A percentile compares a stretch with the other conserved stretches of the same genome.
Conservation (phyloP, 2,329 filamentous ascomycete species). For the Daldinia eschscholtzii region DNA sequence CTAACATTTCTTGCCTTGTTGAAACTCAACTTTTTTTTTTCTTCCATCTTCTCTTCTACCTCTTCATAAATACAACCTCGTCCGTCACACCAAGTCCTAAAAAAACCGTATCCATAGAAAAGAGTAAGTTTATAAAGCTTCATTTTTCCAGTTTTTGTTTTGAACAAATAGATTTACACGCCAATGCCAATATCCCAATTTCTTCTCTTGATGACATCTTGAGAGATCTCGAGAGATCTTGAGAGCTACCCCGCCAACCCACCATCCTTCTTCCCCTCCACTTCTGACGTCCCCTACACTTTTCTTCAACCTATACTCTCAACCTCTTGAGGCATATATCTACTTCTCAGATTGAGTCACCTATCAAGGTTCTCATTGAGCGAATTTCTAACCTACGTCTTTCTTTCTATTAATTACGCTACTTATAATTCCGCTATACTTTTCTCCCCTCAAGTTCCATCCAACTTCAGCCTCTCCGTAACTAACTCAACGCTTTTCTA, state of each 20-base stretch:
- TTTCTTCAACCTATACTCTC: slow-evolving; percentile 30
- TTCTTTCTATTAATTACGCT: slow-evolving; percentile 26
- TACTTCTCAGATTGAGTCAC: slow-evolving; percentile 22
- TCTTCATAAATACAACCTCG: slow-evolving; percentile 25
- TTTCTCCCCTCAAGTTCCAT: slow-evolving; percentile 1
- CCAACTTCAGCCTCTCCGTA: slow-evolving; percentile 16
- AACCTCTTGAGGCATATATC: slow-evolving; percentile 44
- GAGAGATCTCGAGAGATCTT: background rate
- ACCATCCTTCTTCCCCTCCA: slow-evolving; percentile 30
- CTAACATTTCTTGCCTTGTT: slow-evolving; percentile 33
- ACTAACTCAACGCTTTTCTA: slow-evolving; percentile 31
- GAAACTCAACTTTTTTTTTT: slow-evolving; percentile 29
- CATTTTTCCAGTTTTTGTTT: slow-evolving; percentile 4
- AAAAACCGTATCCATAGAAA: slow-evolving; percentile 10
- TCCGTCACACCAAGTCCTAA: slow-evolving; percentile 23
- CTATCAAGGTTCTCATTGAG: slow-evolving; percentile 33
- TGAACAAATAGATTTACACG: background rate
- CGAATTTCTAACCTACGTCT: slow-evolving; percentile 34
- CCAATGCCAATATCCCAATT: slow-evolving; percentile 13
- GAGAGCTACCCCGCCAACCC: slow-evolving; percentile 44
- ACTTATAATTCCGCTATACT: slow-evolving; percentile 10
- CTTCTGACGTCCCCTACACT: slow-evolving; percentile 35
- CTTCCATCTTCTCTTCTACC: slow-evolving; percentile 8
- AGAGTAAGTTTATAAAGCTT: slow-evolving; percentile 38
- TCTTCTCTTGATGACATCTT: slow-evolving; percentile 36